phyloP scores from a whole-genome alignment of 1,284 basidiomycete genomes.

The Ceratobasidium sp. region DNA sequence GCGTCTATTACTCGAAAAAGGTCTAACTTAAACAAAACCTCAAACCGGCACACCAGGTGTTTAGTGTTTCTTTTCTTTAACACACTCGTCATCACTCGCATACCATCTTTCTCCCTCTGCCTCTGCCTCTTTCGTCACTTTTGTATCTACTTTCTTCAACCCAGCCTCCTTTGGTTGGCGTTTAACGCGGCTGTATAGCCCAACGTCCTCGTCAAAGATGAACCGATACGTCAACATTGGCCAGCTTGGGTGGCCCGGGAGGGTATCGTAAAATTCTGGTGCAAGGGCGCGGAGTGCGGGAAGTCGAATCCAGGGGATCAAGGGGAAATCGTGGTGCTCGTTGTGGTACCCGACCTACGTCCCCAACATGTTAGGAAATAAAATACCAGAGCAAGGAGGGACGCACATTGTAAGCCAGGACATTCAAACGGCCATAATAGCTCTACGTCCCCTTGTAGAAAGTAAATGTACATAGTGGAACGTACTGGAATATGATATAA shows the following conservation, averaged over 20 bases:
- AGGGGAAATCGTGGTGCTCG: constrained; percentile 99
- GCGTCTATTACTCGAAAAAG: not conserved
- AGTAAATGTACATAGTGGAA: too few species aligned
- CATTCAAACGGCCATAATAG: constrained; percentile 94
- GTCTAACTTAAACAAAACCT: not conserved
- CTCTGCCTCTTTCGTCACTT: not conserved
- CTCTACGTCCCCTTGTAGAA: too few species aligned
- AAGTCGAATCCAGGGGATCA: constrained; percentile 94
- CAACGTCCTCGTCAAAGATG: constrained; percentile 89
- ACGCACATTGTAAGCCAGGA: constrained; percentile 93
- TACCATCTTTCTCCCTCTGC: constrained; percentile 22
- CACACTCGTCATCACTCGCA: constrained; percentile 28
- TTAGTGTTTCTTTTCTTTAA: not conserved
- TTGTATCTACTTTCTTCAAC: not conserved
- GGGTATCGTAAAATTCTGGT: constrained; percentile 91
- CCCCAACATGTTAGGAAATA: not conserved
- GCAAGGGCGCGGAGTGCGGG: constrained; percentile 86
- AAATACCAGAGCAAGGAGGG: constrained; percentile 18
- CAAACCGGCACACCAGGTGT: not conserved
- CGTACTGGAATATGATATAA: too few species aligned
- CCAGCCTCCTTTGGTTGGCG: constrained; percentile 52
- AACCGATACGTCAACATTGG: constrained; percentile 95
- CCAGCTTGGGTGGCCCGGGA: constrained; percentile 93
- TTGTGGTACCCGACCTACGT: constrained; percentile 96
- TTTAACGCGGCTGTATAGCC: constrained; percentile 69